A percentile compares a stretch with the other conserved stretches of the same genome.
phyloP scores from a whole-genome alignment of 2,329 filamentous ascomycete species.

The Eurotiales sp. region DNA sequence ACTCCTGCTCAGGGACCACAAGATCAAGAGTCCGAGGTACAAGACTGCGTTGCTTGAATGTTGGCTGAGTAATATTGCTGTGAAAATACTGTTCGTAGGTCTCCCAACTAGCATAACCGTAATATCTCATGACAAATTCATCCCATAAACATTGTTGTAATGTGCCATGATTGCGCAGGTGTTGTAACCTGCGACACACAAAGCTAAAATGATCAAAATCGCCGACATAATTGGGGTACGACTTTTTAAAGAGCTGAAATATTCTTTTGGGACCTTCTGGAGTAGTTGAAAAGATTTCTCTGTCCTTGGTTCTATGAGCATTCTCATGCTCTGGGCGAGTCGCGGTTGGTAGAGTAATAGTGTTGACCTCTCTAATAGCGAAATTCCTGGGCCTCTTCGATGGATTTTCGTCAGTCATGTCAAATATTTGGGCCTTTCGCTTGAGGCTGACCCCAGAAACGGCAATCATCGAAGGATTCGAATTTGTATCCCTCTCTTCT shows the following conservation, averaged over 20 bases:
- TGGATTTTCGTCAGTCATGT: constrained; percentile 1
- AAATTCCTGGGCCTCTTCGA: not conserved
- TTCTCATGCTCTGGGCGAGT: not conserved
- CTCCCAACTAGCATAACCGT: constrained; percentile 31
- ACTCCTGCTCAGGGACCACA: constrained; percentile 24
- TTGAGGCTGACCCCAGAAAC: not conserved
- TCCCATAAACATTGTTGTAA: constrained; percentile 40
- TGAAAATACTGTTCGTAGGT: constrained; percentile 40
- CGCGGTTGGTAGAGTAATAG: not conserved
- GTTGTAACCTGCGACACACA: constrained; percentile 35
- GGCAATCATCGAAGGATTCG: not conserved
- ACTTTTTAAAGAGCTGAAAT: constrained; percentile 35
- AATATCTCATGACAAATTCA: constrained; percentile 36
- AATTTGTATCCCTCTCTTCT: not conserved
- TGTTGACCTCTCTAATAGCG: not conserved
- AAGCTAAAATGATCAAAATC: constrained; percentile 35
- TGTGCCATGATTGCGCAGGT: constrained; percentile 26
- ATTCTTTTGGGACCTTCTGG: constrained; percentile 23
- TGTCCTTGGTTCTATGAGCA: constrained; percentile 20
- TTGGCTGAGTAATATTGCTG: constrained; percentile 27
- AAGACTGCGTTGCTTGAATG: constrained; percentile 36
- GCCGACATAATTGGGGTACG: constrained; percentile 39
- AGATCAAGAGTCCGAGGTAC: constrained; percentile 28
- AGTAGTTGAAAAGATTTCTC: not conserved
- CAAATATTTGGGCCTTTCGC: constrained; percentile 2